Evolutionary conservation across 2,329 filamentous ascomycete species (phyloP), one percentile per base, ranked within the genome.

Genomic region (Trichophyton mentagrophytes): DNA sequence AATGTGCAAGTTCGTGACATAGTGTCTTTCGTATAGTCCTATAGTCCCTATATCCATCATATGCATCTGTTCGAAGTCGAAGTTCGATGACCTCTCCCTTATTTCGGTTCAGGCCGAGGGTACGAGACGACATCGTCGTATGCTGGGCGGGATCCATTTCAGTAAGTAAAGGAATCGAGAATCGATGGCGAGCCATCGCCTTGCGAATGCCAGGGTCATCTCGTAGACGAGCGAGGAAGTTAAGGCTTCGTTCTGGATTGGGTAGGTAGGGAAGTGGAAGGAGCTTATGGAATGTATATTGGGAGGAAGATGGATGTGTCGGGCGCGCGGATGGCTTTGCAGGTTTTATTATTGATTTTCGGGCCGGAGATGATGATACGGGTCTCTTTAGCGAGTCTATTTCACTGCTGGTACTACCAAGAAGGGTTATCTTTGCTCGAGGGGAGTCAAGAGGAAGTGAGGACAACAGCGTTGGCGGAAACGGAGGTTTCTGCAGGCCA

Each of bases 1-100:
- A 96, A 73, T 99, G 93, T 65, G 91, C 87, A 17, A 99, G 79
- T 77, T 99, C 93, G 75, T 99, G 93, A 70, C 92, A 97, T 11
- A 99, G 78, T 53, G 93, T 97, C 67, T 88, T 89, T 58, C 93
- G 83, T 57, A 99, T 95, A 0, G 87, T 91, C 67, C 87, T 86
- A 76, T 97, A 99, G 71, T 96, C 90, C 42, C 93, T 79, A 69
- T 96, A 97, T 0, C 93, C 93, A 71, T 96, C 90, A 71, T 93
- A 90, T 2, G 88, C 89, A 74, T 99, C 93, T 1, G 93, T 97
- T n/a, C 93, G 80, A 40, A 99, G 76, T 0, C 93, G 80, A 63
- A 99, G 74, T 78, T 97, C 91, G 61, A 99, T 96, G 0, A 90
- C 89, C 72, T 96, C 87, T 63, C 93, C 93, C 2, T 79, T 74